Evolutionary conservation across 2,329 filamentous ascomycete species (phyloP), one percentile per base, ranked within the genome.

Genomic region (Hypocrella siamensis): DNA sequence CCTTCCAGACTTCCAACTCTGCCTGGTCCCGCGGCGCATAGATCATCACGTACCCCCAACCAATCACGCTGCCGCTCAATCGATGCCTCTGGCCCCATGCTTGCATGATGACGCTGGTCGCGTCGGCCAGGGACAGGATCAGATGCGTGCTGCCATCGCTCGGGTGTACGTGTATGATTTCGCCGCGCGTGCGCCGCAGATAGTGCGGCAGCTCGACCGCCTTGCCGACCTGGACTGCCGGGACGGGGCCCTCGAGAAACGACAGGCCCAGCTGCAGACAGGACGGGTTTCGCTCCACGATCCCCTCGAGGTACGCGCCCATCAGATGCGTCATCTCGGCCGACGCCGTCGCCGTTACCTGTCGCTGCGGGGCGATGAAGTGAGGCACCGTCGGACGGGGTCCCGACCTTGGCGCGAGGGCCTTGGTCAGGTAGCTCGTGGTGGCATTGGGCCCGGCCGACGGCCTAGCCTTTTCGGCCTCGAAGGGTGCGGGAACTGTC

Each of bases 41-140:
- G 2, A 42, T 18, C 10, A 43, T 30, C 2, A 40, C 42, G 15
- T 43, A 43, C 2, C 41, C 40, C 39, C 41, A 42, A 16, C 33
- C 30, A 14, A 43, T 26, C 7, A 32, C 25, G 2, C 32, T 25
- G 30, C 39, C 32, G 24, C 37, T 39, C 17, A 60, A 40, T 24
- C 37, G 36, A 32, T 60, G 57, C 4, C 58, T 42, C 46, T 58
- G 50, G 15, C 46, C 57, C 57, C 58, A 61, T 1, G 53, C 51
- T 28, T 38, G 42, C 11, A 36, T 42, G 30, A 60, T 48, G 6
- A 49, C 43, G 21, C 42, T 39, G 25, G 45, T 45, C 4, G 54
- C 56, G 35, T 61, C 58, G 4, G 40, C 42, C 5, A 56, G 46
- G 32, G 51, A 52, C 16, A 60, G 39, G 5, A 45, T 46, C 10